Conservation (phyloP, 768 basidiomycete species). For the Hericium erinaceus region DNA sequence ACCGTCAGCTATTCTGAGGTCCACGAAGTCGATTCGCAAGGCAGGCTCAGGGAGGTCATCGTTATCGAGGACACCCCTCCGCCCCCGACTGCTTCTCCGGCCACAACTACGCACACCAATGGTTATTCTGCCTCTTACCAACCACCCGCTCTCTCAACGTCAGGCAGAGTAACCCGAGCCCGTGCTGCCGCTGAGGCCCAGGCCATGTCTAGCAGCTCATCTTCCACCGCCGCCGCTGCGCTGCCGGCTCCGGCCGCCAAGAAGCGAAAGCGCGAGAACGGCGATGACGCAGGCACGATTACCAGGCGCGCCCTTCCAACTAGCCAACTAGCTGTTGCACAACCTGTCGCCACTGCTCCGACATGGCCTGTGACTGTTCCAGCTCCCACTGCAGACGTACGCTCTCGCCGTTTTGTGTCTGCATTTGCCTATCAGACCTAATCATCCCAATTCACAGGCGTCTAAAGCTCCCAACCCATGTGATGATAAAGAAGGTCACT, state of each 20-base stretch:
- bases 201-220: conserved; percentile 54
- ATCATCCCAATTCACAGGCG: conserved; percentile 33
- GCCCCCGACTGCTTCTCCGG: conserved; percentile 71
- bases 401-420: conserved; percentile 23
- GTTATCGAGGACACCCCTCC: conserved; percentile 90
- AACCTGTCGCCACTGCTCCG: conserved; percentile 36
- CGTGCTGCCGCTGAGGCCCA: conserved; percentile 83
- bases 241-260: conserved; percentile 65
- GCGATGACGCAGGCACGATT: conserved; percentile 63
- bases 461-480: conserved; percentile 65
- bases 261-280: conserved; percentile 76
- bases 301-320: conserved; percentile 51
- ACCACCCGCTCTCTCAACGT: conserved; percentile 64
- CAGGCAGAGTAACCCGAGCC: conserved; percentile 68
- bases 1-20: conserved; percentile 84
- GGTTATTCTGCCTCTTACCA: conserved; percentile 75
- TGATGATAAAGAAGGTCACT: conserved; percentile 98
- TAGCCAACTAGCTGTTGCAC: conserved; percentile 40
- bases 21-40: conserved; percentile 74
- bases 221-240: conserved; percentile 38
- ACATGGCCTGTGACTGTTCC: conserved; percentile 63
- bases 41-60: conserved; percentile 76
- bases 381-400: conserved; percentile 58
- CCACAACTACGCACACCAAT: conserved; percentile 53
- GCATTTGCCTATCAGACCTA: conserved; percentile 20